phyloP scores from a whole-genome alignment of 805 yeast genomes.

The Lipomyces lipofer region DNA sequence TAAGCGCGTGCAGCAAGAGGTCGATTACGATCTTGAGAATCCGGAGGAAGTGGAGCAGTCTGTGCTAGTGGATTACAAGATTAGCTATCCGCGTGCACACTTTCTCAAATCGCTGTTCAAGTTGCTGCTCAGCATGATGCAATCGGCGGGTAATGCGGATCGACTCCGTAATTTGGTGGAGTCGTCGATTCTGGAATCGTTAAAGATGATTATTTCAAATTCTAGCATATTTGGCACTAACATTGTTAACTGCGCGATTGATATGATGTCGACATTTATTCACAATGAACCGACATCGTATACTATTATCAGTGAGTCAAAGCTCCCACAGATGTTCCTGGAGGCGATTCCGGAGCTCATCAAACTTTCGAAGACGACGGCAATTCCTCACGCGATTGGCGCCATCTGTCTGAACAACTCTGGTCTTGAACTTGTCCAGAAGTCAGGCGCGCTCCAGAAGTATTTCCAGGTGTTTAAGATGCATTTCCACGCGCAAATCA shows the following conservation, averaged over 20 bases:
- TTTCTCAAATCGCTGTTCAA: constrained; percentile 61
- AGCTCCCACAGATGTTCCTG: constrained; percentile 64
- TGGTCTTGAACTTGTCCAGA: constrained; percentile 61
- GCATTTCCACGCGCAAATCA: constrained; percentile 52
- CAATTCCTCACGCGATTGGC: constrained; percentile 74
- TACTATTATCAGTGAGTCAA: constrained; percentile 74
- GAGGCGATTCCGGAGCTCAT: constrained; percentile 57
- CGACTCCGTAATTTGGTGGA: constrained; percentile 82
- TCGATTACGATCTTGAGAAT: constrained; percentile 40
- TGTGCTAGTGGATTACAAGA: constrained; percentile 34
- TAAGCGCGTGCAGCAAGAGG: constrained; percentile 61
- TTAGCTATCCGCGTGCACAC: constrained; percentile 39
- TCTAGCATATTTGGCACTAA: constrained; percentile 67
- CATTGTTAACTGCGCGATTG: constrained; percentile 59
- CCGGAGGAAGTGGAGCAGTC: constrained; percentile 19
- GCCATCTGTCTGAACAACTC: constrained; percentile 77
- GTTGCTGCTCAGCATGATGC: constrained; percentile 62
- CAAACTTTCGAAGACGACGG: constrained; percentile 51
- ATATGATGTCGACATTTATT: constrained; percentile 66
- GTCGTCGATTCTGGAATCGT: constrained; percentile 66
- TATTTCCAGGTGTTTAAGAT: constrained; percentile 56
- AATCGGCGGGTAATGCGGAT: constrained; percentile 72
- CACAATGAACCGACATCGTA: constrained; percentile 92
- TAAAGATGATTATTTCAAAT: constrained; percentile 59
- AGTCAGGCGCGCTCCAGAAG: constrained; percentile 41